A percentile compares a stretch with the other conserved stretches of the same genome.
phyloP scores from a whole-genome alignment of 495 filamentous ascomycete genomes.

The Aspergillus mulundensis region DNA sequence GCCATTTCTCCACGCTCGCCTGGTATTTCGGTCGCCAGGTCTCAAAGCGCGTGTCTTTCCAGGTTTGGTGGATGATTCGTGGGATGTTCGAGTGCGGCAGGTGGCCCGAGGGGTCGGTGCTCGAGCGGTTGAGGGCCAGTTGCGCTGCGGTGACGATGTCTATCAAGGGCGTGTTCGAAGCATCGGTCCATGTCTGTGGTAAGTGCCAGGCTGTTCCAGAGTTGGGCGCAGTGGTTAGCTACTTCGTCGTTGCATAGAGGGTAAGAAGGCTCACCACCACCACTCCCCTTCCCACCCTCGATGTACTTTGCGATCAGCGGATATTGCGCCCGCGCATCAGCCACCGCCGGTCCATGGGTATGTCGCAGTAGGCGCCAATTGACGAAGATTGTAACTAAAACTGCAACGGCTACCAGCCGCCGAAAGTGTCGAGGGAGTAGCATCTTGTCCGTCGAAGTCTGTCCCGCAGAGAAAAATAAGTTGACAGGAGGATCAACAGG shows the following conservation, averaged over 20 bases:
- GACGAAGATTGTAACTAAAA: background rate
- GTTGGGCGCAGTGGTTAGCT: too few relatives aligned
- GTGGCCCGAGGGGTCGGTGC: background rate
- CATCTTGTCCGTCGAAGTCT: background rate
- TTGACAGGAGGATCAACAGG: background rate
- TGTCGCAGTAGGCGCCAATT: background rate
- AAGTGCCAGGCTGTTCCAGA: conserved; percentile 21
- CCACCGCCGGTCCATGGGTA: background rate
- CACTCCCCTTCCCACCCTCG: background rate
- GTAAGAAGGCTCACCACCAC: background rate
- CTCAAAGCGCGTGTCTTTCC: conserved; percentile 11
- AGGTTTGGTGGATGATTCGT: conserved; percentile 19
- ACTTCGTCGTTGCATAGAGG: too few relatives aligned
- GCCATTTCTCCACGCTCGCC: conserved; percentile 17
- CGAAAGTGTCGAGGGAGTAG: background rate
- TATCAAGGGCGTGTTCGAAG: background rate
- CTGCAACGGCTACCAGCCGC: background rate
- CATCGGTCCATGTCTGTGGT: conserved; percentile 8
- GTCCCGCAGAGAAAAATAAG: background rate
- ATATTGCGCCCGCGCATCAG: background rate
- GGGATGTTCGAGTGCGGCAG: conserved; percentile 16
- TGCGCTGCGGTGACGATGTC: conserved; percentile 14
- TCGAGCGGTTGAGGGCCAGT: conserved; percentile 5
- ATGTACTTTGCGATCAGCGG: background rate
- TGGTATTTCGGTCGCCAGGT: conserved; percentile 12